Percentiles rank a stretch among this genome's conserved stretches.
These are phyloP conservation scores for Stachybotrys echinatus DNA, from an alignment of 2,329 filamentous ascomycete genomes.

Conservation along the genomic window DNA sequence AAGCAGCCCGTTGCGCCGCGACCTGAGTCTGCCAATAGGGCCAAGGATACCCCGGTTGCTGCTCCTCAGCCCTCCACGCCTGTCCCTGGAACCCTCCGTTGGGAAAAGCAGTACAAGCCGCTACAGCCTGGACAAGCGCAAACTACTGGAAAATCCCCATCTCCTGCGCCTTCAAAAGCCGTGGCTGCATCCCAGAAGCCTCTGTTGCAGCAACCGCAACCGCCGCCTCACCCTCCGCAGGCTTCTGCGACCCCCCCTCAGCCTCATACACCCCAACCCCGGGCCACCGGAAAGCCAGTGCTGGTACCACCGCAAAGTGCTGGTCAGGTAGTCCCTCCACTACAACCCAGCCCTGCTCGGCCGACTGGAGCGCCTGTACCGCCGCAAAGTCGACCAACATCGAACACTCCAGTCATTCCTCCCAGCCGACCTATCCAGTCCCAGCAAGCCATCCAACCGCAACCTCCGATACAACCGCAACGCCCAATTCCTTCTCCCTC, in stretches of 20 bases:
- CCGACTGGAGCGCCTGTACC: slow-evolving; percentile 12
- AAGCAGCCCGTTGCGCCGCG: slow-evolving; percentile 27
- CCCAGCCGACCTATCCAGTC: slow-evolving; percentile 26
- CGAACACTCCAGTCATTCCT: slow-evolving; percentile 26
- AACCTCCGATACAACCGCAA: slow-evolving; percentile 9
- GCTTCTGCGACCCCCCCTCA: slow-evolving; percentile 11
- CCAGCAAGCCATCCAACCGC: slow-evolving; percentile 14
- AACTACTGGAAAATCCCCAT: not conserved
- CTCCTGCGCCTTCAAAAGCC: slow-evolving; percentile 10
- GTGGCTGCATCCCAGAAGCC: slow-evolving; percentile 7
- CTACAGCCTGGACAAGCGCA: slow-evolving; percentile 18
- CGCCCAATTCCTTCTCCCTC: slow-evolving; percentile 24
- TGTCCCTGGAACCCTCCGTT: slow-evolving; percentile 25
- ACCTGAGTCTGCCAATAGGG: slow-evolving; percentile 24
- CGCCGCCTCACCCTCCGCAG: slow-evolving; percentile 4
- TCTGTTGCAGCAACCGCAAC: slow-evolving; percentile 10
- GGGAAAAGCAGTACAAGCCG: slow-evolving; percentile 37
- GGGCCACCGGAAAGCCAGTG: slow-evolving; percentile 19
- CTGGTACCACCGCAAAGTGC: slow-evolving; percentile 28
- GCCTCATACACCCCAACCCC: slow-evolving; percentile 8
- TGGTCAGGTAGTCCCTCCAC: slow-evolving; percentile 26
- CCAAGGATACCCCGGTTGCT: slow-evolving; percentile 15
- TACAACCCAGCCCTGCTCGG: slow-evolving; percentile 26
- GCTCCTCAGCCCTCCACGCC: slow-evolving; percentile 15
- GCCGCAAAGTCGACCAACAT: slow-evolving; percentile 22